phyloP scores from a whole-genome alignment of 139 green algal genomes.

The Chlamydomonas eustigma region DNA sequence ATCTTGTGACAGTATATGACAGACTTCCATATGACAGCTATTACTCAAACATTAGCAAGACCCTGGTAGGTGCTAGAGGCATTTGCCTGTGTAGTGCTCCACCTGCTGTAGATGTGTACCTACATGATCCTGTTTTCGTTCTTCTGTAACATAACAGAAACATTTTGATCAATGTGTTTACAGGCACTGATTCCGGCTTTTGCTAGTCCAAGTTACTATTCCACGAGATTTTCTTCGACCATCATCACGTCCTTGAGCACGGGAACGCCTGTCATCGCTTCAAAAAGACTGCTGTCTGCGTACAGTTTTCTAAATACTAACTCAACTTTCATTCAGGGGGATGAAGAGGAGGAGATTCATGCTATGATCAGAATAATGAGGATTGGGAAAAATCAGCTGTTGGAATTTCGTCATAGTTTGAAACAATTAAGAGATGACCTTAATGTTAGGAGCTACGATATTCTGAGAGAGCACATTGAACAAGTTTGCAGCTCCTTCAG shows the following conservation, averaged over 20 bases:
- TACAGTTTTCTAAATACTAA: not conserved
- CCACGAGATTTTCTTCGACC: slow-evolving; percentile 32
- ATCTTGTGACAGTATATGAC: too few relatives aligned
- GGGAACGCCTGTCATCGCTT: slow-evolving; percentile 37
- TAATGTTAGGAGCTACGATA: not conserved
- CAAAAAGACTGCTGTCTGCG: not conserved
- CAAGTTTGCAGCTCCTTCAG: not conserved
- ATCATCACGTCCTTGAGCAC: slow-evolving; percentile 38
- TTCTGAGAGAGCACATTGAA: not conserved
- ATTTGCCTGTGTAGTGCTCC: too few relatives aligned
- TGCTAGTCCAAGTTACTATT: slow-evolving; percentile 13
- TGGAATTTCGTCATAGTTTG: not conserved
- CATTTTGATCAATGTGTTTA: too few relatives aligned
- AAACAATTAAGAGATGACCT: not conserved
- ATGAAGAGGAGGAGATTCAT: slow-evolving; percentile 27
- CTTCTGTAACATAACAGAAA: too few relatives aligned
- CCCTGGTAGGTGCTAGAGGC: too few relatives aligned
- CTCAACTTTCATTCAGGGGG: slow-evolving; percentile 9
- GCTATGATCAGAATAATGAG: slow-evolving; percentile 23
- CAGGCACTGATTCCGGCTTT: slow-evolving; percentile 34
- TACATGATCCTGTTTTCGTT: too few relatives aligned
- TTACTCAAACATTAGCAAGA: too few relatives aligned
- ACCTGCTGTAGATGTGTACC: too few relatives aligned
- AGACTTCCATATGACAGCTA: too few relatives aligned
- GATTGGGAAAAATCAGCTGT: not conserved